Percentiles rank a stretch among this genome's conserved stretches.
phyloP scores from a whole-genome alignment of 2,329 filamentous ascomycete genomes.

The Ceratocystis cubensis region DNA sequence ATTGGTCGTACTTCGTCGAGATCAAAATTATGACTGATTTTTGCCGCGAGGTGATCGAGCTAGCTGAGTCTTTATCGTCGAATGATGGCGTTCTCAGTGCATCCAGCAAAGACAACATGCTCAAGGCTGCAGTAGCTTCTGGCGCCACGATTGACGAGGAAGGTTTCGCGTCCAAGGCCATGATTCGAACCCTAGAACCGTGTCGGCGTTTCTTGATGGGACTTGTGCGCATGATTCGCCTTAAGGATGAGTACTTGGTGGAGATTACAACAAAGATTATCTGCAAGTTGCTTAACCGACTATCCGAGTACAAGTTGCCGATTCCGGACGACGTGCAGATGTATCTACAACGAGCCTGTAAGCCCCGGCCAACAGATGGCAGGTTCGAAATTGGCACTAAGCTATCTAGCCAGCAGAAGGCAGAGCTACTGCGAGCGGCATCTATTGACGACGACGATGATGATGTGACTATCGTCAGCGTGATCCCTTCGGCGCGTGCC shows the following conservation, averaged over 20 bases:
- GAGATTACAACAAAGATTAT: conserved; percentile 71
- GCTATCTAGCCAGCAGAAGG: conserved; percentile 67
- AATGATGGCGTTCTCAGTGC: conserved; percentile 74
- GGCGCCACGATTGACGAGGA: conserved; percentile 26
- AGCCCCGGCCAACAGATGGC: conserved; percentile 39
- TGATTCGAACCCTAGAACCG: conserved; percentile 32
- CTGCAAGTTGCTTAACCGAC: conserved; percentile 66
- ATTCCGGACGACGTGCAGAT: conserved; percentile 48
- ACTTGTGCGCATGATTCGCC: conserved; percentile 76
- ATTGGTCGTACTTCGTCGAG: conserved; percentile 66
- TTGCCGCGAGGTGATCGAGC: conserved; percentile 88
- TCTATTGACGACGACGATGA: conserved; percentile 40
- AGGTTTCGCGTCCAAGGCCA: conserved; percentile 26
- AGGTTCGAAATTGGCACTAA: conserved; percentile 59
- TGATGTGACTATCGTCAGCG: conserved; percentile 15
- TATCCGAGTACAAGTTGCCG: conserved; percentile 65
- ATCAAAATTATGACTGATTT: conserved; percentile 79
- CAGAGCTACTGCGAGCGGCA: conserved; percentile 57
- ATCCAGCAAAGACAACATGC: conserved; percentile 36
- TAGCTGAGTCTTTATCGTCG: conserved; percentile 72
- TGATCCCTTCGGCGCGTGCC: conserved; percentile 20
- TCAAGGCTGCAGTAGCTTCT: conserved; percentile 22
- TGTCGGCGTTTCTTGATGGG: conserved; percentile 29
- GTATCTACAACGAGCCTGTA: conserved; percentile 54
- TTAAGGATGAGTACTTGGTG: conserved; percentile 78